Base-by-base conservation (phyloP, 2,329 filamentous ascomycete genomes). In the Aspergillus sojae region DNA sequence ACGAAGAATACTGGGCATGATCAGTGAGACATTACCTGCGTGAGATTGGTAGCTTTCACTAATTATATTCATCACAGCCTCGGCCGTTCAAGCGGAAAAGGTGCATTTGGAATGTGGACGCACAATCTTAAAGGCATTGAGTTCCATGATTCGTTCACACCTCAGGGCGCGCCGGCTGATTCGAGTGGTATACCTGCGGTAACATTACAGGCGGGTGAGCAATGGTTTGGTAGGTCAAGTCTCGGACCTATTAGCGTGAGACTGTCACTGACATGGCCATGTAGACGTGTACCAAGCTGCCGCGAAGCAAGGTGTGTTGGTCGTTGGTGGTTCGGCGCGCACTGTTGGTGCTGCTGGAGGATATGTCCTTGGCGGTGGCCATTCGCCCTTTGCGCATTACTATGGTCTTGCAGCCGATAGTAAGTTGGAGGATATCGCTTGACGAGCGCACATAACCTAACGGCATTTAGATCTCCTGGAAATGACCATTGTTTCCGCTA, bases 1-100 rank as follows among this genome's bases (percentile, higher is more conserved):
- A 59, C 45, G 3, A 59, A 59, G 21, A 59, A 59, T 36, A 59
- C 57, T 7, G 57, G 57, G 10, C 57, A 59, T 52, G 57, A 59
- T 39, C 45, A 59, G 57, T 59, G 32, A 28, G 57, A 4, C 3
- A 5, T 19, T 5, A n/a, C 6, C 12, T 0, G 2, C 7, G 30
- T 6, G 11, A 9, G 30, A 41, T 19, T 1, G 7, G 28, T 21
- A 12, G 4, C 14, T 10, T 52, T 41, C 1, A 12, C 57, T 36
- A 16, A 36, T 16, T 2, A n/a, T 3, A 1, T 16, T 41, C 10
- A 19, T 7, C 30, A 14, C 14, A 59, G 57, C 16, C 57, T 59
- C 4, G 57, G 57, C 16, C 57, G 57, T 2, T 59, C 57, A 1
- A 59, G 57, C 45, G 45, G 57, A 9, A 53, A 52, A 41, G 57